Evolutionary conservation across 805 yeast genomes (phyloP).

Genomic region (Torulaspora indica): DNA sequence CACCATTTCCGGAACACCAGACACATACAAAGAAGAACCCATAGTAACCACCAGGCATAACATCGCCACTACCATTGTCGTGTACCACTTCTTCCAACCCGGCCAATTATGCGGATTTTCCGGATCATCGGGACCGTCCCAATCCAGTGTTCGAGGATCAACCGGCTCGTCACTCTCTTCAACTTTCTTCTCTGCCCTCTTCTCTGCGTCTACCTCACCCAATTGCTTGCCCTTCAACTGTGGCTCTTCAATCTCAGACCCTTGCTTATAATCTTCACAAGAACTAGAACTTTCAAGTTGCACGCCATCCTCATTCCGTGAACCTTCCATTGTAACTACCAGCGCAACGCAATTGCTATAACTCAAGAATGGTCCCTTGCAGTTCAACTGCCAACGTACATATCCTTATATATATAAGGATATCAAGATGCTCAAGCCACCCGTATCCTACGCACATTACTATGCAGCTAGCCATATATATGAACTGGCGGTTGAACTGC

Average conservation of each 20-base stretch:
- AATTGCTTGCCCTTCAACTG: background rate
- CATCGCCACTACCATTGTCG: slow-evolving; percentile 60
- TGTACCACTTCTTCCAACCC: slow-evolving; percentile 53
- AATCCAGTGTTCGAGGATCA: slow-evolving; percentile 43
- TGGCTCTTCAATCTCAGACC: background rate
- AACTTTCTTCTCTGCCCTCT: background rate
- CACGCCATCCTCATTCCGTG: background rate
- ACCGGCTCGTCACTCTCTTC: slow-evolving; percentile 21
- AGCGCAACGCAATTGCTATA: background rate
- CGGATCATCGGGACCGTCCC: slow-evolving; percentile 61
- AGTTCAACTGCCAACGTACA: background rate
- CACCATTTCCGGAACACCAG: slow-evolving; percentile 55
- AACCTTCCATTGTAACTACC: background rate
- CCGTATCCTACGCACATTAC: too few species aligned
- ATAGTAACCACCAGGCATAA: slow-evolving; percentile 66
- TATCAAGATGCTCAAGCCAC: too few species aligned
- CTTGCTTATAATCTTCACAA: background rate
- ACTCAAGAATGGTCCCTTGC: background rate
- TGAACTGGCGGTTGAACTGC: background rate
- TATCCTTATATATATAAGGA: background rate
- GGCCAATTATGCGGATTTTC: slow-evolving; percentile 72
- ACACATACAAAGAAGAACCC: slow-evolving; percentile 69
- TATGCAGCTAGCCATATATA: too few species aligned
- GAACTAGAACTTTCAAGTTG: background rate
- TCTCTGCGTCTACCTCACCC: too few species aligned